Evolutionary conservation across 2,329 filamentous ascomycete species (phyloP), one percentile per base, ranked within the genome.

Genomic region (Cladosporium sp.): DNA sequence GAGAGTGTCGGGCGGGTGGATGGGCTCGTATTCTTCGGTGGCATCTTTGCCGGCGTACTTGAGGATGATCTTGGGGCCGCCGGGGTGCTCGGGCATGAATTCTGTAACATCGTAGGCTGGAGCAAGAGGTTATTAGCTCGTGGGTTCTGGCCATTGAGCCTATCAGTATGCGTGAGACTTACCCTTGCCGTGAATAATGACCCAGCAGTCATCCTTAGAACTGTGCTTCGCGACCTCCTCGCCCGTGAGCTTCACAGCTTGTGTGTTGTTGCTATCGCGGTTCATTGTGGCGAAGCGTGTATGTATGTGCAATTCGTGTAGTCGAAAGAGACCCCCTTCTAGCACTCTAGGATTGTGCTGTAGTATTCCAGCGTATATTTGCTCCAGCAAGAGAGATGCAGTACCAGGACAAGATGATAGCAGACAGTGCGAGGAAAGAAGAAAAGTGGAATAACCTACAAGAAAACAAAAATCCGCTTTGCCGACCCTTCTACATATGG

Each of bases 11-110:
- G 89, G 90, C 2, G 92, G 92, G 72, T 88, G 85, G 63, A 97
- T 94, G 35, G 91, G 91, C 48, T 95, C 91, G 74, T 90, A 97
- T 70, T 91, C 91, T 71, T 92, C 89, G 35, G 91, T 95, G 37
- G 91, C 91, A 79, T 97, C 92, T 80, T 93, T 95, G 67, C 92
- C 91, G 28, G 92, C 92, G 76, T 97, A 96, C 77, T 96, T 96
- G 63, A 99, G 83, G 68, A 99, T 97, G 72, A 97, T 95, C 71
- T 93, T 94, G 64, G 86, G 82, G 36, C 90, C 92, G 60, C 92
- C 92, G 22, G 92, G 92, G 70, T 96, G 91, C 73, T 96, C 90
- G 28, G 89, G 88, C n/a, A 95, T 75, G 72, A 94, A 95, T 34
- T 71, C 67, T 44, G 67, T 70, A 13, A 70, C 90, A 79, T 96